Evolutionary conservation across 495 filamentous ascomycete genomes (phyloP).

Genomic region (Penicillium argentinense): DNA sequence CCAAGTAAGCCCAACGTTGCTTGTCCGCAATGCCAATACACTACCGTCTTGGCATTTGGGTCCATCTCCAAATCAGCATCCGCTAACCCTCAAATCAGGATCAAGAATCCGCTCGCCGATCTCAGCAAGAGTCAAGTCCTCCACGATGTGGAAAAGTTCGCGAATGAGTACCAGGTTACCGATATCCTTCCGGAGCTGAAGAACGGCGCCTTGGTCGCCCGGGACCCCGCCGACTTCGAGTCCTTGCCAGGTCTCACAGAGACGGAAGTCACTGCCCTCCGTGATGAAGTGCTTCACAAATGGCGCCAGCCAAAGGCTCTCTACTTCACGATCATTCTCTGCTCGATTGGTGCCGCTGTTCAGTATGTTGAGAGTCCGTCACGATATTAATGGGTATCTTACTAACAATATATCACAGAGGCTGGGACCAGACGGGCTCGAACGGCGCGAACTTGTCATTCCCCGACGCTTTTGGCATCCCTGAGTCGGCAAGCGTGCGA

Average conservation of each 20-base stretch:
- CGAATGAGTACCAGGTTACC: conserved; percentile 41
- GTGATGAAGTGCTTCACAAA: conserved; percentile 58
- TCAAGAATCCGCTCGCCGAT: conserved; percentile 62
- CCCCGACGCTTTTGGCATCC: conserved; percentile 58
- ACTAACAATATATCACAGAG: conserved; percentile 31
- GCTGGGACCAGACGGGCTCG: conserved; percentile 74
- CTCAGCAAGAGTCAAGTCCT: conserved; percentile 51
- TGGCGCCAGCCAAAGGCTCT: conserved; percentile 64
- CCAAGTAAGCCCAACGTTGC: conserved; percentile 35
- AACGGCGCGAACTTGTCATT: conserved; percentile 70
- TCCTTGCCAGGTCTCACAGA: conserved; percentile 56
- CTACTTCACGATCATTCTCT: conserved; percentile 69
- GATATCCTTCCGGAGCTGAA: conserved; percentile 50
- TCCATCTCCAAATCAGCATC: too few relatives aligned
- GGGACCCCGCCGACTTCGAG: conserved; percentile 56
- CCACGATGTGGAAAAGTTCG: conserved; percentile 57
- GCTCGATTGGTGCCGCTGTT: conserved; percentile 69
- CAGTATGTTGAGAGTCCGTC: conserved; percentile 40
- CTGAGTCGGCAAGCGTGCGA: conserved; percentile 23
- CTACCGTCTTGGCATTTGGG: not conserved
- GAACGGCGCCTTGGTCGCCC: conserved; percentile 65
- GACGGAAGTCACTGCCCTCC: conserved; percentile 52
- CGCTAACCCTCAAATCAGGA: conserved; percentile 40
- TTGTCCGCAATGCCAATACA: not conserved
- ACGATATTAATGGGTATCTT: not conserved